Evolutionary conservation across 345 rosid genomes (phyloP), one percentile per base, ranked within the genome.

Genomic region (Melaleuca alternifolia): DNA sequence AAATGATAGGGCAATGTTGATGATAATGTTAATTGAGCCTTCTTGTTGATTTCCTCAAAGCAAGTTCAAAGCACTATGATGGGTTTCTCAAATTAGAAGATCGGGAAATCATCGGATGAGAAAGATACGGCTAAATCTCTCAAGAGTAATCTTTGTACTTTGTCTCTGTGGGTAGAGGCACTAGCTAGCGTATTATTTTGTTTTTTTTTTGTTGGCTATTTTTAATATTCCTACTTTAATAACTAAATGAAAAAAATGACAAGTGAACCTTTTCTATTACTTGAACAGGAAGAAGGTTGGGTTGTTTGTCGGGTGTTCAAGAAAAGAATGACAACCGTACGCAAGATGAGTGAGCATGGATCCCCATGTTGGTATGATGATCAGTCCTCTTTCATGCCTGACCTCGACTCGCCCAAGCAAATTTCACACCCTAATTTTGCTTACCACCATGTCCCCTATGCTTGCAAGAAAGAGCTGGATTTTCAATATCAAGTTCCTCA

Each of bases 241-340:
- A 50, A 50, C 12, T 46, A 48, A 65, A 44, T 52, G 84, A 9
- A 76, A 71, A 41, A 71, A 71, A 71, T 71, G 81, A 71, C 81
- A 71, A 71, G 81, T 71, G 26, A 37, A 10, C 48, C 48, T 71
- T 71, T 57, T 51, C 26, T 82, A 54, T 89, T 30, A 54, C 65
- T 51, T 86, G 84, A 26, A 86, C 91, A 95, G 93, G 99, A 97
- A 86, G 98, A 97, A 93, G 99, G 99, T 61, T 97, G 99, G 99
- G 99, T 91, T 10, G 99, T 97, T 23, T 97, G 99, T 90, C 93
- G 99, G 85, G 99, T 94, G 85, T 97, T 97, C 92, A 97, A 95
- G 94, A 97, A 97, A 92, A 90, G 93, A 91, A 88, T 92, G 79
- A 89, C 98, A 20, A 88, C 94, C 0, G 87, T 92, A 86, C 89